Evolutionary conservation across 2,329 filamentous ascomycete genomes (phyloP), one percentile per base, ranked within the genome.

Genomic region (Thyridium curvatum): DNA sequence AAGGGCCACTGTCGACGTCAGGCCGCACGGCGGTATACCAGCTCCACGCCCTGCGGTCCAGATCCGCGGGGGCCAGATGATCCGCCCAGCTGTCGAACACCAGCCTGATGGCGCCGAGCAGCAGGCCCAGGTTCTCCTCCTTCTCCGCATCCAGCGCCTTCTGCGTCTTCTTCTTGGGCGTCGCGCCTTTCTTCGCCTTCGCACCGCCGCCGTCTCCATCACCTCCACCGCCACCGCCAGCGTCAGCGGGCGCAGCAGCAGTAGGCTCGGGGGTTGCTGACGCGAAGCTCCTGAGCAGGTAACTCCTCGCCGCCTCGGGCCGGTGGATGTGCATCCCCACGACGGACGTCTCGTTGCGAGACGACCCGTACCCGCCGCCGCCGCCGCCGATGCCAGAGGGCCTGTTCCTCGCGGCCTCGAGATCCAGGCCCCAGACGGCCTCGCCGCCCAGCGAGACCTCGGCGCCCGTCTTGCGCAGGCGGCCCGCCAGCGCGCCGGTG

Each of bases 11-110:
- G 42, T 85, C 79, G 3, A 94, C 84, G 15, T 86, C 81, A 1
- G 88, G 88, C 45, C 89, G 69, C 15, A 90, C 78, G 16, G 75
- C 72, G 2, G 84, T 68, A 59, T 94, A 94, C 88, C 88, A 94
- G 10, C 66, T 66, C 86, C 87, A 94, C 14, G 86, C 85, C 42
- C 80, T 74, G 44, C 72, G 71, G 54, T 94, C 86, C 38, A 94
- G 65, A 51, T 94, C 86, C 13, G 74, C 68, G 4, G 64, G 62
- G 18, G 61, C 69, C 28, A 94, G 56, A 21, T 77, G 71, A n/a
- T 66, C 61, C 1, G 72, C 70, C 89, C 88, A 94, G 44, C 86
- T 91, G 34, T 72, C 68, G 51, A 79, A 89, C 2, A 94, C 57
- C 15, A 87, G 56, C 44, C 89, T 75, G 41, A 94, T 64, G 0